A percentile compares a stretch with the other conserved stretches of the same genome.
phyloP scores from a whole-genome alignment of 805 yeast genomes.

The Zygotorulaspora chibaensis region DNA sequence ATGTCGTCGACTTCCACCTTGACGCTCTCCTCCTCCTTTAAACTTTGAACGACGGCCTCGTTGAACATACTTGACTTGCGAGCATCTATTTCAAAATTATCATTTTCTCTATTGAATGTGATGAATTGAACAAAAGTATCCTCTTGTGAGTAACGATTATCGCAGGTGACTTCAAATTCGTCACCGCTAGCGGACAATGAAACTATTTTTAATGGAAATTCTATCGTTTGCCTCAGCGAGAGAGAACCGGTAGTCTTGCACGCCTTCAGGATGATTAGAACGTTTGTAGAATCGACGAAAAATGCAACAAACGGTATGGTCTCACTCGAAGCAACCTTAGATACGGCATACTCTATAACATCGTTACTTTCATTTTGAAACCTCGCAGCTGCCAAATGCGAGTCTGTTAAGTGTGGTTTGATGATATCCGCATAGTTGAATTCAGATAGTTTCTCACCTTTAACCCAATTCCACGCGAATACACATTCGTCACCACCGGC shows the following conservation, averaged over 20 bases:
- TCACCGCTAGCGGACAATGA: constrained; percentile 32
- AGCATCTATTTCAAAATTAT: constrained; percentile 23
- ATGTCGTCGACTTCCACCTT: constrained; percentile 38
- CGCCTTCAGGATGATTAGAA: constrained; percentile 35
- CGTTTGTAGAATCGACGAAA: constrained; percentile 49
- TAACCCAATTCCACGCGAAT: constrained; percentile 75
- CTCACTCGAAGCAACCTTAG: constrained; percentile 39
- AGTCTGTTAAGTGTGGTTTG: constrained; percentile 45
- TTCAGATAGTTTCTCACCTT: constrained; percentile 45
- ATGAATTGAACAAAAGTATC: constrained; percentile 21
- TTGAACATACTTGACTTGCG: constrained; percentile 19
- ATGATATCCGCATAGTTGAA: constrained; percentile 45
- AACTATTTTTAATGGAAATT: constrained; percentile 31
- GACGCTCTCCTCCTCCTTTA: constrained; percentile 29
- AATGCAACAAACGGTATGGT: constrained; percentile 38
- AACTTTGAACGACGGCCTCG: constrained; percentile 20
- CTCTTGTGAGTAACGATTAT: constrained; percentile 23
- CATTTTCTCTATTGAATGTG: constrained; percentile 17
- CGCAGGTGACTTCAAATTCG: constrained; percentile 36
- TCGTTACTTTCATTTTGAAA: constrained; percentile 50
- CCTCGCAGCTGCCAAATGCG: constrained; percentile 60
- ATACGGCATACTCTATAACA: constrained; percentile 49
- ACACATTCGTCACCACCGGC: constrained; percentile 89
- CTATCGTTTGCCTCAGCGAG: constrained; percentile 28
- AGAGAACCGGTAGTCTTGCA: constrained; percentile 18